A percentile compares a stretch with the other conserved stretches of the same genome.
These are phyloP conservation scores for Starmerella powellii DNA, from an alignment of 805 yeast genomes.

Conservation along the genomic window DNA sequence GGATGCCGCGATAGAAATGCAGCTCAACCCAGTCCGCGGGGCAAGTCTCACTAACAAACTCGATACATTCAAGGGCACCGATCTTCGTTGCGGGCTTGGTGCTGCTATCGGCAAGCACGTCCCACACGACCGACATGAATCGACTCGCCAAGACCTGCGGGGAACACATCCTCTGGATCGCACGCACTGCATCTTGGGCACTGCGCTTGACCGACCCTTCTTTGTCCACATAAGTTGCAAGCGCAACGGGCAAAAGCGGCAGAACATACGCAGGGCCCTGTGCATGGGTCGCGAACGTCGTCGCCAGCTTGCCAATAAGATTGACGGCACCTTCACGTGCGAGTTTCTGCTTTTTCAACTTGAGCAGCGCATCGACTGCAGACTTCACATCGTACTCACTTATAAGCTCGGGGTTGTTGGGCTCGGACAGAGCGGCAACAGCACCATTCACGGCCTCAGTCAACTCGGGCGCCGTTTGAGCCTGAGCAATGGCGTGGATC, in stretches of 20 bases:
- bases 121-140: conserved; percentile 48
- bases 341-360: conserved; percentile 60
- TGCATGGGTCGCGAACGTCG: conserved; percentile 46
- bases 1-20: conserved; percentile 66
- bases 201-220: conserved; percentile 76
- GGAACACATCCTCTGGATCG: conserved; percentile 58
- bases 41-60: conserved; percentile 61
- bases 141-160: conserved; percentile 66
- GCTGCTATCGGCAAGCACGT: conserved; percentile 52
- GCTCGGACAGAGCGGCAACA: conserved; percentile 34
- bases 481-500: conserved; percentile 41
- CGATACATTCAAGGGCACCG: conserved; percentile 63
- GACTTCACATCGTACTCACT: conserved; percentile 55
- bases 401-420: conserved; percentile 37
- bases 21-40: conserved; percentile 78
- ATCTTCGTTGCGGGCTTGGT: conserved; percentile 91
- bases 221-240: conserved; percentile 72
- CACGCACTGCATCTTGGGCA: conserved; percentile 66
- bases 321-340: conserved; percentile 68
- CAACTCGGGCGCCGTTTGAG: conserved; percentile 43
- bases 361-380: conserved; percentile 51
- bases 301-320: conserved; percentile 45
- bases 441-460: conserved; percentile 44
- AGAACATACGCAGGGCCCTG: conserved; percentile 68
- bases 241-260: conserved; percentile 48